Evolutionary conservation across 1,284 basidiomycete species (phyloP), one percentile per base, ranked within the genome.

Genomic region (Leccinum laetum): DNA sequence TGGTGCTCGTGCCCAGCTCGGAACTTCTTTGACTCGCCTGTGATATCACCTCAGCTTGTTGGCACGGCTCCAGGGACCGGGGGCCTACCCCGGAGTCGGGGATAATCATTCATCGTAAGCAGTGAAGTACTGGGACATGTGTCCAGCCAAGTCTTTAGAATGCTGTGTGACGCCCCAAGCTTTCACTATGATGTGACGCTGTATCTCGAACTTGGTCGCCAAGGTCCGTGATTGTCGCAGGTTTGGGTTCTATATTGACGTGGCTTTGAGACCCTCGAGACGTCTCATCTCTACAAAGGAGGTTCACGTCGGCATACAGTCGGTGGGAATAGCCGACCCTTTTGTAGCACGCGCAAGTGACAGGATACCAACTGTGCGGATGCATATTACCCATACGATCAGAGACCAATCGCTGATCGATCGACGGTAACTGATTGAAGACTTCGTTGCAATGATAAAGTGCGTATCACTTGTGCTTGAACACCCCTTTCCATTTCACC

Each of bases 371-470:
- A 35, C 63, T 41, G 37, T 61, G 18, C n/a, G 37, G 44, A 61
- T 67, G 44, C n/a, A n/a, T 24, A 56, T 24, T 39, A 21, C 53
- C 56, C n/a, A 62, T 35, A 35, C 4, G 32, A 35, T 58, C 49
- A 39, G 61, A 39, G 32, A 29, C 53, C 14, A 56, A 10, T 16
- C 21, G 24, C 14, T 57, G 56, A 57, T 35, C 32, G 56, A 57
- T 57, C 56, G n/a, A 57, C 56, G 4, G 44, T 46, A 8, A 39
- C 61, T 53, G 46, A 62, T 52, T 59, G 62, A 59, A 32, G 44
- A n/a, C 53, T 32, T 57, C 37, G 52, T 61, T 29, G n/a, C 52
- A n/a, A 67, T 18, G 56, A 71, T 67, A 69, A 73, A 69, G 61
- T 29, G 37, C 13, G 16, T 24, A 24, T 61, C 8, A 13, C 21